Evolutionary conservation across 495 filamentous ascomycete species (phyloP).

Genomic region (Thozetella sp.): DNA sequence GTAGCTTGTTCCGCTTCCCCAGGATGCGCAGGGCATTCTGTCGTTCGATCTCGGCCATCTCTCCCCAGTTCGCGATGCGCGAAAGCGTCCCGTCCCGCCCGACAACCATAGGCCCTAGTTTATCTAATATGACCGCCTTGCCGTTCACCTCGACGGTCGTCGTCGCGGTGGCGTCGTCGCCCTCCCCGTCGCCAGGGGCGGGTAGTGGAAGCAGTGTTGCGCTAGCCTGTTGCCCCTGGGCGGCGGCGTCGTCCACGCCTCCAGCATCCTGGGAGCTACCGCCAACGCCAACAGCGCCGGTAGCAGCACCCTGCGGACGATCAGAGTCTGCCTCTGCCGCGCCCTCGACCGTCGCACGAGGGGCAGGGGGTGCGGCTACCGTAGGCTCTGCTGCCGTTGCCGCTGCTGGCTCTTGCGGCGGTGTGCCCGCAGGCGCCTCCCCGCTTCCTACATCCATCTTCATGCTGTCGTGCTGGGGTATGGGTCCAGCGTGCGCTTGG

Average conservation of each 20-base stretch:
- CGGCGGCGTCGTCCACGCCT: neutral
- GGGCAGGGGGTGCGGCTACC: neutral
- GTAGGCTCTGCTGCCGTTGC: neutral
- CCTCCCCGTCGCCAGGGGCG: slow-evolving; percentile 13
- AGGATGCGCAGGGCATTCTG: slow-evolving; percentile 63
- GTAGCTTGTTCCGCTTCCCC: slow-evolving; percentile 63
- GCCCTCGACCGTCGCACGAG: neutral
- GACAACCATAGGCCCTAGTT: slow-evolving; percentile 69
- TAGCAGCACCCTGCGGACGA: neutral
- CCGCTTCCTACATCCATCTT: neutral
- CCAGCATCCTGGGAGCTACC: neutral
- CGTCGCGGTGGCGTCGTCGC: slow-evolving; percentile 22
- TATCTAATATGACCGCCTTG: slow-evolving; percentile 52
- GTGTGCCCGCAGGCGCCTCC: neutral
- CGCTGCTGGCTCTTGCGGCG: neutral
- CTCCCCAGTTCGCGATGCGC: slow-evolving; percentile 67
- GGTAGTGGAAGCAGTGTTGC: slow-evolving; percentile 18
- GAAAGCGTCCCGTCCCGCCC: slow-evolving; percentile 65
- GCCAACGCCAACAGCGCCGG: neutral
- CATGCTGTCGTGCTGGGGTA: neutral
- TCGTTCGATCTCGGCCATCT: slow-evolving; percentile 65
- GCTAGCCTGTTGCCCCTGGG: neutral
- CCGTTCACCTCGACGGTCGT: slow-evolving; percentile 56
- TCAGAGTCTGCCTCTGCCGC: neutral
- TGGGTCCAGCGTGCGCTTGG: neutral